Evolutionary conservation across 2,329 filamentous ascomycete genomes (phyloP).

Genomic region (Alternaria triticina): DNA sequence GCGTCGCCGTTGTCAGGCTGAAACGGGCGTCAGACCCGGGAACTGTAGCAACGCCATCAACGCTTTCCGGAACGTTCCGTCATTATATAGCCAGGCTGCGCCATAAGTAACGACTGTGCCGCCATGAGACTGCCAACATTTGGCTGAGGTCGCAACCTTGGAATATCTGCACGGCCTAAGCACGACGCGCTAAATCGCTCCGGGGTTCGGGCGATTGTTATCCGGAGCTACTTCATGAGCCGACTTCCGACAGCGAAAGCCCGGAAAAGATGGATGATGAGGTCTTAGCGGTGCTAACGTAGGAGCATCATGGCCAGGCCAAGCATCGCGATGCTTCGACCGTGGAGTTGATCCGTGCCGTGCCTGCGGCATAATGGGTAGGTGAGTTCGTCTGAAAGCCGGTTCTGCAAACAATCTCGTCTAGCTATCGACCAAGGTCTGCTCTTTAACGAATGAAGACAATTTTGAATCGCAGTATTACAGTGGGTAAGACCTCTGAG

Average conservation of each 20-base stretch:
- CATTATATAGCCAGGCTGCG: not conserved
- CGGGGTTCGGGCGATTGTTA: not conserved
- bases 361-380: no score
- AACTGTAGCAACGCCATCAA: not conserved
- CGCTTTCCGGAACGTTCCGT: not conserved
- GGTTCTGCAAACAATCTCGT: no score
- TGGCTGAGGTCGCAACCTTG: not conserved
- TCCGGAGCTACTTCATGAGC: not conserved
- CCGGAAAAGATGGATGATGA: not conserved
- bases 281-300: not conserved
- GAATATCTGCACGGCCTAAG: not conserved
- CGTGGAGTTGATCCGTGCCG: not conserved
- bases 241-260: not conserved
- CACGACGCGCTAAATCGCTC: not conserved
- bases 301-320: not conserved
- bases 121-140: not conserved
- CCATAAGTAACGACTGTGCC: not conserved
- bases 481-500: not conserved
- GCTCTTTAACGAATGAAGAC: not conserved
- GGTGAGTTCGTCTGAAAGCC: not conserved
- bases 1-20: constrained; percentile 14
- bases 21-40: constrained; percentile 11
- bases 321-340: not conserved
- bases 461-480: not conserved
- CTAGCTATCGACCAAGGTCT: not conserved